Base-by-base conservation (phyloP, 345 rosid species). In the Zanthoxylum bungeanum region DNA sequence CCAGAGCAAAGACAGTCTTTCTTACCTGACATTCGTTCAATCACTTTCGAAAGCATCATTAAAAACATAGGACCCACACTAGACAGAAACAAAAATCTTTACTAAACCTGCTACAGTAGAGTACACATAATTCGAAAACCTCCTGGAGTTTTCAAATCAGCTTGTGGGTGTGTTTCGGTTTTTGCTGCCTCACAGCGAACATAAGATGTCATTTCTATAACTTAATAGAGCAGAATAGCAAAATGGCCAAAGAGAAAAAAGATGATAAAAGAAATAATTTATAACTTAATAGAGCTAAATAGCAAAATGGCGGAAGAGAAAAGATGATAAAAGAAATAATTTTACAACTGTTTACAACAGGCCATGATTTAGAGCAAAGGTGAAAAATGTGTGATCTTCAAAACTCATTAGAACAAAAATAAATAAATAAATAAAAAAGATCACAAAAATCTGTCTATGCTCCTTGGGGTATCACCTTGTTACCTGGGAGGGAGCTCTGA, bases 401-500 rank as follows among this genome's bases (percentile, higher is more conserved):
- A 64, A 33, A 68, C 58, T 24, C 25, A 58, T 42, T 17, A 0
- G 47, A 42, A 42, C n/a, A n/a, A n/a, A 19, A 44, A 28, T 5
- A 30, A 39, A 3, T n/a, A 57, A 34, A 25, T 5, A n/a, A 34
- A 14, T 30, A 28, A 27, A 63, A 25, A 9, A 51, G 67, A 62
- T 50, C 72, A 24, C 71, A 17, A n/a, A 25, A 34, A 36, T 47
- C 49, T 60, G 63, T 65, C 55, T 36, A 65, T 33, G 22, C 50
- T 33, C 62, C 67, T 59, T 39, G 34, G 5, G 42, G 71, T 59
- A 53, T 17, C 53, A 33, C 59, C 69, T 62, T 70, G 57, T 44
- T 79, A 75, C 82, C 85, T 79, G 34, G 82, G 66, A 52, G 83
- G 81, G 49, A 74, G 76, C 51, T 84, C 79, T 2, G 83, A 77